phyloP scores from a whole-genome alignment of 2,329 filamentous ascomycete genomes.

The Fusarium buharicum region DNA sequence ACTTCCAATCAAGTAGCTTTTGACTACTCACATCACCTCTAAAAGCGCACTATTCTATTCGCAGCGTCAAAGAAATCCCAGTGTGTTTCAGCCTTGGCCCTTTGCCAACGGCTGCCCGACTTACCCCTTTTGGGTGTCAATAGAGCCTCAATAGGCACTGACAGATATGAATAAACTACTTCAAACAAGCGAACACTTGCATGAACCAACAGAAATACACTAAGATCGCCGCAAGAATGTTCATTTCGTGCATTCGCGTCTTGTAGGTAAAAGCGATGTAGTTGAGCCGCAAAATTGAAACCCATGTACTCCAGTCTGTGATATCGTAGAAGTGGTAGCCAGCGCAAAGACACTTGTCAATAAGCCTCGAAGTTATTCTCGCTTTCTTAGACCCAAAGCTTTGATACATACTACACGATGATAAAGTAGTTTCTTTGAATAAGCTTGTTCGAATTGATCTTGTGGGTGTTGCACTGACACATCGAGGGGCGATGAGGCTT shows the following conservation, averaged over 20 bases:
- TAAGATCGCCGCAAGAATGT: not conserved
- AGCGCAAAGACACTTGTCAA: conserved; percentile 1
- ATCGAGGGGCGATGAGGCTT: conserved; percentile 20
- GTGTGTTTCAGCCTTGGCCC: conserved; percentile 7
- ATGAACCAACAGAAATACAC: conserved; percentile 7
- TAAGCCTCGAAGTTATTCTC: conserved; percentile 18
- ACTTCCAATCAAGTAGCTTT: not conserved
- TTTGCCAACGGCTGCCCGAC: conserved; percentile 8
- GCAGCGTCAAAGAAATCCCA: not conserved
- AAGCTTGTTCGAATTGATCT: not conserved
- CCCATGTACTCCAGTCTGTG: not conserved
- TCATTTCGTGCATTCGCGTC: conserved; percentile 15
- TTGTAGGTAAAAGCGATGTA: conserved; percentile 10
- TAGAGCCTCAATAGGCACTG: conserved; percentile 42
- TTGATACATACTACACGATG: conserved; percentile 1
- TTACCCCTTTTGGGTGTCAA: conserved; percentile 43
- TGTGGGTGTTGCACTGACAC: conserved; percentile 7
- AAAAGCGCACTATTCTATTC: not conserved
- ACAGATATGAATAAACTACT: conserved; percentile 9
- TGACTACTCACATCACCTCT: not conserved
- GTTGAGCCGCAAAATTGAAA: not conserved
- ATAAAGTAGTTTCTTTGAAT: conserved; percentile 3
- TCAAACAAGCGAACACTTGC: conserved; percentile 1
- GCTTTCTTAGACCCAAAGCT: not conserved
- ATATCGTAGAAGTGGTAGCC: not conserved